Evolutionary conservation across 2,329 filamentous ascomycete species (phyloP), one percentile per base, ranked within the genome.

Genomic region (Trichoderma atroviride): DNA sequence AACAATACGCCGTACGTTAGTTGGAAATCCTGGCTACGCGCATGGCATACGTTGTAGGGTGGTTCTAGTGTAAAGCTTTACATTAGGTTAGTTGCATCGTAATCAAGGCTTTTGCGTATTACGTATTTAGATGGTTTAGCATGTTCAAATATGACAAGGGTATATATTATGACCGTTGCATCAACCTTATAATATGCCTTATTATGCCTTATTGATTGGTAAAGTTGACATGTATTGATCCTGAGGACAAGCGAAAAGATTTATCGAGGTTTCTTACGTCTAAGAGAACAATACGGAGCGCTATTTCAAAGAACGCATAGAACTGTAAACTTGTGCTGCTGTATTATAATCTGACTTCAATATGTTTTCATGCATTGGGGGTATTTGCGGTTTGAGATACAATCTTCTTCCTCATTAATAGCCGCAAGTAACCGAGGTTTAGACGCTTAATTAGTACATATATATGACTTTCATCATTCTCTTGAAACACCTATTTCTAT

Each of bases 151-250:
- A n/a, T n/a, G 6, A n/a, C 40, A 19, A 43, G 16, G 40, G 40
- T 43, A 10, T n/a, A 10, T 3, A 43, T 19, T 3, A 43, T 19
- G 40, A 43, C 1, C 7, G 19, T 19, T 43, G 6, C 19, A 19
- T 19, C n/a, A 19, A 19, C 6, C 5, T 19, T 40, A 9, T 1
- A 5, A 19, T 43, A 5, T n/a, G n/a, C n/a, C n/a, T n/a, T 3
- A 9, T n/a, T 3, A n/a, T 43, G 7, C 3, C 40, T 43, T 43
- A 2, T 3, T n/a, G 5, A 19, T 19, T 43, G 16, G n/a, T 19
- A 43, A 7, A 6, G 0, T 9, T 19, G 6, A n/a, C 3, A 43
- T 19, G 0, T 4, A n/a, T 10, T n/a, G 7, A 0, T 43, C 3
- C 0, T 19, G 1, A 19, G 40, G 19, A n/a, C 19, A 19, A n/a